Evolutionary conservation across 2,329 filamentous ascomycete genomes (phyloP).

Genomic region (Pseudocercospora cruenta): DNA sequence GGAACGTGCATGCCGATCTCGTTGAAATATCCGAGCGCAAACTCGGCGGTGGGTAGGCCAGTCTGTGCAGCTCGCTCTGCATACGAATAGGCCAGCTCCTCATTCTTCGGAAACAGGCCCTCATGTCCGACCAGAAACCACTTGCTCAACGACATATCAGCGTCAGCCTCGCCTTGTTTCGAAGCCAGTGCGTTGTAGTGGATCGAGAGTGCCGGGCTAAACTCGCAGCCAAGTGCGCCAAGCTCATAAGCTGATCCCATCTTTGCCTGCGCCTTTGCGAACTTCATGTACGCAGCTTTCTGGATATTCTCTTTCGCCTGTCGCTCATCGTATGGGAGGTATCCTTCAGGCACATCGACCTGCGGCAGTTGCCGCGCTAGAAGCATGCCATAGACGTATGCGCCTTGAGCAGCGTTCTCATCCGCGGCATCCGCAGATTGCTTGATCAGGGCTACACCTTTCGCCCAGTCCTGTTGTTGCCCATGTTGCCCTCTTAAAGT

Average conservation of each 20-base stretch:
- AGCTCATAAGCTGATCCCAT: slow-evolving; percentile 97
- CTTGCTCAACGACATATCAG: slow-evolving; percentile 93
- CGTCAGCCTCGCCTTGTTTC: slow-evolving; percentile 88
- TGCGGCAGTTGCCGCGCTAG: slow-evolving; percentile 89
- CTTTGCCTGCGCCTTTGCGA: slow-evolving; percentile 94
- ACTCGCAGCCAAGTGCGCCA: slow-evolving; percentile 90
- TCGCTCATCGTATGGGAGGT: slow-evolving; percentile 71
- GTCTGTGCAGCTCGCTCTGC: slow-evolving; percentile 81
- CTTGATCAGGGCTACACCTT: slow-evolving; percentile 80
- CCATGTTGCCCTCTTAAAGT: slow-evolving; percentile 91
- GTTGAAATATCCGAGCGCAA: slow-evolving; percentile 95
- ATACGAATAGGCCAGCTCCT: slow-evolving; percentile 88
- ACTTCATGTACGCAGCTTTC: slow-evolving; percentile 93
- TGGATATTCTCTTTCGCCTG: slow-evolving; percentile 86
- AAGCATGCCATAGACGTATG: slow-evolving; percentile 88
- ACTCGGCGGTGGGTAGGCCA: slow-evolving; percentile 87
- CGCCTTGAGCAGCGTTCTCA: slow-evolving; percentile 94
- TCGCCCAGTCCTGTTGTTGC: slow-evolving; percentile 77
- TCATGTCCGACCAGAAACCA: slow-evolving; percentile 98
- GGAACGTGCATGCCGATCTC: slow-evolving; percentile 92
- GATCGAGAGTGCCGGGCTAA: slow-evolving; percentile 86
- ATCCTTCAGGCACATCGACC: slow-evolving; percentile 74
- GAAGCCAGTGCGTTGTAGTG: slow-evolving; percentile 96
- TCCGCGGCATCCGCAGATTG: slow-evolving; percentile 84
- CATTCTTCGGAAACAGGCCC: slow-evolving; percentile 90